These are phyloP conservation scores for Rubia balearica DNA, from an alignment of 305 asterid species.

Conservation along the genomic window DNA sequence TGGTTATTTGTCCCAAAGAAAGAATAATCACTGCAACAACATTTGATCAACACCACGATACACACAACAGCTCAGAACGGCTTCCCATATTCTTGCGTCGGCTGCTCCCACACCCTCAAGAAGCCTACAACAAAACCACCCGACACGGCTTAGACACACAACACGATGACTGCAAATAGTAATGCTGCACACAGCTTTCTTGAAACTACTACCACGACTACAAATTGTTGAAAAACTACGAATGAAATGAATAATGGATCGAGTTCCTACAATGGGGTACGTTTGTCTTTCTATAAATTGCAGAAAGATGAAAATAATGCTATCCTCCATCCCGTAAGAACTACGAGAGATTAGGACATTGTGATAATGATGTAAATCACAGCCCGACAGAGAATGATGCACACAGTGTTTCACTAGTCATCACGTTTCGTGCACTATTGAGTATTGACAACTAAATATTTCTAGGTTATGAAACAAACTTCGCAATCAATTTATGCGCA, in stretches of 20 bases:
- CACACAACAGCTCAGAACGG: constrained; percentile 39
- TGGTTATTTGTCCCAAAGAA: neutral
- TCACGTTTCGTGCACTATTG: neutral
- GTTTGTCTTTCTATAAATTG: neutral
- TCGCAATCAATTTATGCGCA: neutral
- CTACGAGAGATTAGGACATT: neutral
- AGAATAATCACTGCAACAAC: neutral
- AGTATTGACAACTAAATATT: neutral
- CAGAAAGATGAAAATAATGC: neutral
- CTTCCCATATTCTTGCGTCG: constrained; percentile 43
- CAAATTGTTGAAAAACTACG: neutral
- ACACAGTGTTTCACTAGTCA: neutral
- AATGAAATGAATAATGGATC: neutral
- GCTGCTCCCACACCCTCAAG: constrained; percentile 51
- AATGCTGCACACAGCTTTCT: neutral
- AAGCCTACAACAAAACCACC: constrained; percentile 32
- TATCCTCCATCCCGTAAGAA: neutral
- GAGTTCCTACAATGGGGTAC: neutral
- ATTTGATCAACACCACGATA: constrained; percentile 5
- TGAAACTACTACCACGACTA: neutral
- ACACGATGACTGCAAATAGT: neutral
- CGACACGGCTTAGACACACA: constrained; percentile 11
- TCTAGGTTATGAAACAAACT: neutral
- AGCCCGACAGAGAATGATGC: neutral
- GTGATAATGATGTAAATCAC: neutral